phyloP scores from a whole-genome alignment of 2,329 filamentous ascomycete genomes.

The Colletotrichum theobromicola region DNA sequence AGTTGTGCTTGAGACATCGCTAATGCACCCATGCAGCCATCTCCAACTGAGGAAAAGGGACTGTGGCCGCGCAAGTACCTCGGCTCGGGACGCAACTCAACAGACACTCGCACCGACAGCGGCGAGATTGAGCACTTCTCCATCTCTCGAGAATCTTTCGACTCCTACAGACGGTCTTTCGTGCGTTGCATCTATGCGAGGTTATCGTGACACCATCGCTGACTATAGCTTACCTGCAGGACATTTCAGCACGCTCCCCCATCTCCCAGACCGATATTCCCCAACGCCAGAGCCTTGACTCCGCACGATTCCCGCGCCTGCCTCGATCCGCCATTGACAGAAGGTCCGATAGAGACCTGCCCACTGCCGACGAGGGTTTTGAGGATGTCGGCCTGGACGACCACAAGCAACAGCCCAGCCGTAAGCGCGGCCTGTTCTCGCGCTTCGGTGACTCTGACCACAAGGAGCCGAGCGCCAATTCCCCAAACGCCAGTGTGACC shows the following conservation, averaged over 20 bases:
- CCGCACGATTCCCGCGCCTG: constrained; percentile 66
- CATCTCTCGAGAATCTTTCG: constrained; percentile 95
- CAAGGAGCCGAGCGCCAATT: constrained; percentile 33
- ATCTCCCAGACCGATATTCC: constrained; percentile 63
- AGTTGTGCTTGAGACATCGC: constrained; percentile 25
- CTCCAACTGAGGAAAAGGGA: constrained; percentile 81
- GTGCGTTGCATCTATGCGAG: constrained; percentile 58
- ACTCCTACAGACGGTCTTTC: constrained; percentile 95
- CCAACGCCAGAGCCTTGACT: constrained; percentile 83
- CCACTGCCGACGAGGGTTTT: constrained; percentile 79
- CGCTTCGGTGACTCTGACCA: constrained; percentile 72
- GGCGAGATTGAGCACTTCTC: constrained; percentile 91
- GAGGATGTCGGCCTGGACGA: constrained; percentile 93
- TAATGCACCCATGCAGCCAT: constrained; percentile 64
- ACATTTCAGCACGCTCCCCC: constrained; percentile 88
- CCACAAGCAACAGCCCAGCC: constrained; percentile 49
- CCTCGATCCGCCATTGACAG: constrained; percentile 66
- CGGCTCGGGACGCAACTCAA: constrained; percentile 54
- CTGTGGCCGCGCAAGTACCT: constrained; percentile 72
- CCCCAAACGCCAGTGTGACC: constrained; percentile 45
- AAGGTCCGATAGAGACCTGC: constrained; percentile 61
- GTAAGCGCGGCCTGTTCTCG: constrained; percentile 76
- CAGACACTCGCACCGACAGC: constrained; percentile 61
- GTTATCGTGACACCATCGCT: not conserved
- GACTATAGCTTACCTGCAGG: constrained; percentile 53